Base-by-base conservation (phyloP, 2,329 filamentous ascomycete genomes). In the Blastomyces silverae region DNA sequence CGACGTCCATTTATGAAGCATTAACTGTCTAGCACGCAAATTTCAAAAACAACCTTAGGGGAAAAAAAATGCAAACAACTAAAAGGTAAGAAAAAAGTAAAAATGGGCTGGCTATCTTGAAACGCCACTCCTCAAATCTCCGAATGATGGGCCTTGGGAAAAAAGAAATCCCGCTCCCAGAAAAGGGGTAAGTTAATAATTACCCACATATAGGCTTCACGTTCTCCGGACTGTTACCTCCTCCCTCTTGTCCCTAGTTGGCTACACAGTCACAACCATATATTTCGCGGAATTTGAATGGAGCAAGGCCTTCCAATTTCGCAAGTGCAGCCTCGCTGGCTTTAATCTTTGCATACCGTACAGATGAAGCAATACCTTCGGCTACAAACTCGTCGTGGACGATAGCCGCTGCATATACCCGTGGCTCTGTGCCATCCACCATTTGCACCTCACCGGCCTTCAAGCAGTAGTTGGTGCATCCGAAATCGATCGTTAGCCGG, bases 301-400 rank as follows among this genome's bases (percentile, higher is more conserved):
- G 75, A 28, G 77, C 74, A 67, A 87, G 66, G 0, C 81, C 82
- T 34, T 83, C 78, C 61, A 87, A 68, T 66, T 72, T 68, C 6
- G 70, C 67, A 64, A 81, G 66, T 1, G 78, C 78, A 4, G 71
- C 72, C 66, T 76, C 73, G 64, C 79, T 81, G 10, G 79, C 79
- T 64, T 77, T 78, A 4, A 89, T 75, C 76, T 92, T 92, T 0
- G 90, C 91, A 75, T 92, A 89, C 58, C 89, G 82, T 0, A 84
- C 84, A 61, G 87, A 91, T 68, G 81, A 84, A 0, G 85, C 85
- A 46, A 81, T 79, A 0, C 81, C 84, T 67, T 86, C 81, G 1
- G 86, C 84, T n/a, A 90, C 76, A 11, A 92, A 83, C 53, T 82
- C 75, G 15, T 86, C 84, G 72, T 97, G 93, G 17, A 97, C 83